A percentile compares a stretch with the other conserved stretches of the same genome.
phyloP scores from a whole-genome alignment of 1,284 basidiomycete species.

The Schizophyllum commune region DNA sequence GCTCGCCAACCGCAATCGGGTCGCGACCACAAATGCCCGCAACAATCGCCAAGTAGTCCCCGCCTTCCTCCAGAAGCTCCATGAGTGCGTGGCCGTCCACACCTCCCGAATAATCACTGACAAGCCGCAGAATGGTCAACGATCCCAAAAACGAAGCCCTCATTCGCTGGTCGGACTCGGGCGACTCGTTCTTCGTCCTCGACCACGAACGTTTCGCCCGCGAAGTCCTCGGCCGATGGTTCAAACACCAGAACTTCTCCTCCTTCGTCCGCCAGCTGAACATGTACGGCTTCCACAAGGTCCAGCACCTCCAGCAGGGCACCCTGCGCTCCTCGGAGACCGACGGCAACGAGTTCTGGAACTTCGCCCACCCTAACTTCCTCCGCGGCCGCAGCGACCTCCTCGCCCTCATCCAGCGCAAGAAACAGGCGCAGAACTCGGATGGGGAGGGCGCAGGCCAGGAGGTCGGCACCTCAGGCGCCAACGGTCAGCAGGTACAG shows the following conservation, averaged over 20 bases:
- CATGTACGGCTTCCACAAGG: slow-evolving; percentile 97
- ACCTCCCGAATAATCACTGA: neutral
- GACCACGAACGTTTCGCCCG: slow-evolving; percentile 91
- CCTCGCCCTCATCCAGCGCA: slow-evolving; percentile 75
- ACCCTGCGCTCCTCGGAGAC: slow-evolving; percentile 77
- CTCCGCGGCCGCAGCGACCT: slow-evolving; percentile 86
- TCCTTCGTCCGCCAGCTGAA: slow-evolving; percentile 96
- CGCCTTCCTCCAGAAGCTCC: slow-evolving; percentile 89
- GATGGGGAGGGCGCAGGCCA: slow-evolving; percentile 16
- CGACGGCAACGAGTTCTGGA: slow-evolving; percentile 65
- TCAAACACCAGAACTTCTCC: slow-evolving; percentile 94
- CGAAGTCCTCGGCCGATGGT: slow-evolving; percentile 88
- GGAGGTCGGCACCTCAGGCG: slow-evolving; percentile 8
- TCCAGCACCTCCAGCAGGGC: slow-evolving; percentile 93
- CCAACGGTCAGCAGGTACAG: slow-evolving; percentile 34
- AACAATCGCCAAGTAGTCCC: slow-evolving; percentile 27
- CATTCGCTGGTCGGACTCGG: slow-evolving; percentile 85
- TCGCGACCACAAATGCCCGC: neutral
- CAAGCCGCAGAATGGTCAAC: slow-evolving; percentile 76
- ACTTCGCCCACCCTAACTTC: slow-evolving; percentile 90
- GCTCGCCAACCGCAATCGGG: neutral
- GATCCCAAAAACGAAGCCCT: slow-evolving; percentile 76
- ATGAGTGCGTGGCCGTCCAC: slow-evolving; percentile 52
- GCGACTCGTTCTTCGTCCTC: slow-evolving; percentile 90
- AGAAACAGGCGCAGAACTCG: slow-evolving; percentile 25